Evolutionary conservation across 306 rosid genomes (phyloP), one percentile per base, ranked within the genome.

Genomic region (Sesbania bispinosa): DNA sequence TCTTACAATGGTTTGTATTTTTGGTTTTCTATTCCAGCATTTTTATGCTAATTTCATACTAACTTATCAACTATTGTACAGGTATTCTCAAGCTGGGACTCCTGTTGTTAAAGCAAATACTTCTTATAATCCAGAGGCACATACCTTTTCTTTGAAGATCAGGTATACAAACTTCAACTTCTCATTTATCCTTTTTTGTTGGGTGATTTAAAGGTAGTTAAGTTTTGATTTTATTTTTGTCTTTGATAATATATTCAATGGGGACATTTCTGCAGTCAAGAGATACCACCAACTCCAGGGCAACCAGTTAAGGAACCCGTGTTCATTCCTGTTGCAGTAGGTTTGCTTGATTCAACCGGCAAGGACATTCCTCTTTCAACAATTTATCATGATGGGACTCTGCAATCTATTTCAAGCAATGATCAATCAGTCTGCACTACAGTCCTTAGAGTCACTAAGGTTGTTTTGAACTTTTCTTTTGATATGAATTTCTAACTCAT

Each of bases 61-160:
- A 72, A 73, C 59, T 6, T 38, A 20, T 43, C 9, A 54, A 67
- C 73, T 58, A 41, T 81, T 62, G 27, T 62, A 53, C 73, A 95
- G 99, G 99, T 95, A 95, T 85, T 95, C 99, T 42, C 99, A 95
- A 80, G 99, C 99, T 68, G 99, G 99, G 78, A 95, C 97, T 51
- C 99, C 99, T 75, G 8, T 24, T 75, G 88, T 91, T 67, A 89
- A 85, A 85, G 88, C 89, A 54, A 82, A 81, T 41, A 85, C 97
- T 29, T 88, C 88, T 47, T 95, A 95, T 79, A 81, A 91, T 67
- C 74, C 96, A 3, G 93, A 91, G 72, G 87, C 88, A 33, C 82
- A 20, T 67, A 86, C 97, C 3, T 84, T 86, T 64, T 77, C 99
- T 68, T 83, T 95, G 52, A 95, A 86, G 82, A 79, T 95, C 69